Conservation (phyloP, 371 early-diverging fungal genomes). For the Mucor piriformis region DNA sequence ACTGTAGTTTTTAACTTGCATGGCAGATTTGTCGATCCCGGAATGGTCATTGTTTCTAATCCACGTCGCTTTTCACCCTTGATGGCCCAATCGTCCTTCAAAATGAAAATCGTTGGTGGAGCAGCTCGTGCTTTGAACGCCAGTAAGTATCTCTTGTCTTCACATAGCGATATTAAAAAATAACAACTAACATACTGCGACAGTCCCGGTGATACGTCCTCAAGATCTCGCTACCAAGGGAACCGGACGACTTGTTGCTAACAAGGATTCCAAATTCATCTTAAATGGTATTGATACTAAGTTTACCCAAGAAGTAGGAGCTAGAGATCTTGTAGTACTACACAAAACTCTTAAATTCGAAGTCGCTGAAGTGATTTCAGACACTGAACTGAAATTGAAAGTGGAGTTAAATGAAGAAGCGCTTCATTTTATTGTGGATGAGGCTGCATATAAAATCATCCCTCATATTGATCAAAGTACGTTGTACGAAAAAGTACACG, state of each 20-base stretch:
- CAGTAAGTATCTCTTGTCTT: constrained; percentile 32
- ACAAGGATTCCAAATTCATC: constrained; percentile 35
- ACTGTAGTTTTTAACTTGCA: not conserved
- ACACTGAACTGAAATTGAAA: constrained; percentile 61
- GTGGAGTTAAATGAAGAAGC: constrained; percentile 51
- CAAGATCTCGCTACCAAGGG: constrained; percentile 74
- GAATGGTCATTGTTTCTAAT: constrained; percentile 73
- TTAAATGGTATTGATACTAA: constrained; percentile 56
- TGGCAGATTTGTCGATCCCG: constrained; percentile 71
- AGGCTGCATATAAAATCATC: constrained; percentile 56
- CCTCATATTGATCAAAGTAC: constrained; percentile 80
- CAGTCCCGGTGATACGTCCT: constrained; percentile 81
- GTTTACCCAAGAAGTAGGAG: constrained; percentile 58
- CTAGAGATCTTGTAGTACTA: constrained; percentile 57
- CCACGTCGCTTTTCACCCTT: constrained; percentile 73
- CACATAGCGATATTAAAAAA: not conserved
- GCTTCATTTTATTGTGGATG: constrained; percentile 34
- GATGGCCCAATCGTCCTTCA: constrained; percentile 74
- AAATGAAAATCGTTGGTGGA: constrained; percentile 70
- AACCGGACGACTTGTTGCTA: constrained; percentile 53
- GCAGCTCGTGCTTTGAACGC: constrained; percentile 63
- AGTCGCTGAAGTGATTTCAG: constrained; percentile 67
- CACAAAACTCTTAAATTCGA: constrained; percentile 47
- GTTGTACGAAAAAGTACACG: constrained; percentile 74
- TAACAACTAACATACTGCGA: not conserved